Evolutionary conservation across 106 monocot species (phyloP), one percentile per base, ranked within the genome.

Genomic region (Platanthera zijinensis): DNA sequence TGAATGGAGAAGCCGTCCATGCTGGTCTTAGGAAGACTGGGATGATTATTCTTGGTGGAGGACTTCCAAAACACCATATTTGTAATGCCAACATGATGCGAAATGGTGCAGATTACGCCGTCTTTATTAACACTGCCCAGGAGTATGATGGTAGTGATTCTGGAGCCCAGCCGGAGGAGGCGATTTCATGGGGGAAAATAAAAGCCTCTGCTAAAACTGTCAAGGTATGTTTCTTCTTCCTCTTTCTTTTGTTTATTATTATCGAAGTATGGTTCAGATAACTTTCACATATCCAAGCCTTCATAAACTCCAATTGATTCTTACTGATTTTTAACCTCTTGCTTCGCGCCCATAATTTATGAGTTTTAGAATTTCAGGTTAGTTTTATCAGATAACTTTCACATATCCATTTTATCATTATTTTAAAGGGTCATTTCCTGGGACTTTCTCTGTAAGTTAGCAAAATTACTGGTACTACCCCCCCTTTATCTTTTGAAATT

Each of bases 81-180:
- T 95, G 88, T 81, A 89, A 92, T 82, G 92, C 92, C 52, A 95
- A 95, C 75, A 90, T 90, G 91, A 85, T 92, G 79, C 87, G 91
- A 19, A 94, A 94, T 82, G 97, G 97, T 62, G 89, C 97, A 17
- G 97, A 97, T 71, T 97, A 87, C 85, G 93, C 93, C 67, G 88
- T 97, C 77, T 91, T 88, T 32, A 94, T 97, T 45, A 97, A 97
- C 80, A 97, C 93, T 9, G 91, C 88, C 45, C 93, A 97, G 74
- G 93, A 93, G 74, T 97, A 86, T 86, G 93, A 93, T 88, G 97
- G 97, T 13, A 97, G 97, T 84, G 97, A 94, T 78, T 97, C 97
- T 51, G 97, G 97, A 54, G 97, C 97, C 46, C 90, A 79, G 28
- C 97, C 93, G 66, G 97, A 97, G 75, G 97, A 97, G 74, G 97